These are phyloP conservation scores for Aspergillus sp. DNA, from an alignment of 2,329 filamentous ascomycete genomes.

Conservation along the genomic window DNA sequence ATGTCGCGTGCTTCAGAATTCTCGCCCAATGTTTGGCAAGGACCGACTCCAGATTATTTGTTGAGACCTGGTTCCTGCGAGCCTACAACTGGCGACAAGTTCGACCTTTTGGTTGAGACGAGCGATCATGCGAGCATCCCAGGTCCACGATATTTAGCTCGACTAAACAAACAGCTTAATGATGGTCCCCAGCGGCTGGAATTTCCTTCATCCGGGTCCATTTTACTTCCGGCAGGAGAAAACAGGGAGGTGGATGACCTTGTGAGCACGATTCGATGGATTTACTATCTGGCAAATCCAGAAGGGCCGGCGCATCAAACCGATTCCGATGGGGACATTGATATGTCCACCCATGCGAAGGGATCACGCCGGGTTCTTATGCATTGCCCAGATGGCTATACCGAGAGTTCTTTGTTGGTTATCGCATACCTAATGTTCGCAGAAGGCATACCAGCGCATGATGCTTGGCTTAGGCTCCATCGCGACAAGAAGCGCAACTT, in stretches of 20 bases:
- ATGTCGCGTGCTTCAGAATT: conserved; percentile 93
- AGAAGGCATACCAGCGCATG: conserved; percentile 74
- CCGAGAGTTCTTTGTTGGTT: conserved; percentile 83
- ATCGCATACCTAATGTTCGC: conserved; percentile 94
- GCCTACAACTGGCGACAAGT: conserved; percentile 56
- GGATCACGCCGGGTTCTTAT: conserved; percentile 72
- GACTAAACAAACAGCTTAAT: conserved; percentile 59
- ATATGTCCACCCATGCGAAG: conserved; percentile 45
- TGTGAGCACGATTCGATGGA: conserved; percentile 84
- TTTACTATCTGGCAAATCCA: conserved; percentile 78
- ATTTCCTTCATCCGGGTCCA: conserved; percentile 93
- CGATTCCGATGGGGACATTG: conserved; percentile 57
- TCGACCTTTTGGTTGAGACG: conserved; percentile 84
- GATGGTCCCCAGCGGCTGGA: conserved; percentile 62
- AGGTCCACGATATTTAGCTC: conserved; percentile 64
- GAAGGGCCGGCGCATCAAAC: conserved; percentile 36
- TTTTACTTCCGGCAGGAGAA: conserved; percentile 80
- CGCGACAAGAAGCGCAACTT: conserved; percentile 82
- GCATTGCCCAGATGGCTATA: conserved; percentile 94
- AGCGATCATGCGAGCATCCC: conserved; percentile 78
- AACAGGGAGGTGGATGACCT: conserved; percentile 81
- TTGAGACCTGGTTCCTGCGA: conserved; percentile 42
- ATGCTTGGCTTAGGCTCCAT: conserved; percentile 86
- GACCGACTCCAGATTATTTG: conserved; percentile 74
- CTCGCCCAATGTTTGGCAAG: conserved; percentile 83